phyloP scores from a whole-genome alignment of 2,329 filamentous ascomycete species.

The Ceratocystis ficicola region DNA sequence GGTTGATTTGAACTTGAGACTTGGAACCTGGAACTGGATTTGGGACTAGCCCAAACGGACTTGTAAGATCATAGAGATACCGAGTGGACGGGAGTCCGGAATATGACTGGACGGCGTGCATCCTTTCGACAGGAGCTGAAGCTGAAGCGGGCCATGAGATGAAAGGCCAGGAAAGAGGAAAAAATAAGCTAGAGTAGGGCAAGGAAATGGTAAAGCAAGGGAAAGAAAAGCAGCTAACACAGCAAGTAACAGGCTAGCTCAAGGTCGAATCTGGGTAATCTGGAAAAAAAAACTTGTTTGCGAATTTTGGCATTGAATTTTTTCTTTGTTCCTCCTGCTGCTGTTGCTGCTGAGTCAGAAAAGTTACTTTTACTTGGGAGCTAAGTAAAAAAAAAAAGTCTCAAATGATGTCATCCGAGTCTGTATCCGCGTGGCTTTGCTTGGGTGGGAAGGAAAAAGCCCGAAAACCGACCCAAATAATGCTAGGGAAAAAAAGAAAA shows the following conservation, averaged over 20 bases:
- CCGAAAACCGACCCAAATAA: neutral
- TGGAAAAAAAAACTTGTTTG: neutral
- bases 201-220: neutral
- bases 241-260: neutral
- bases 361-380: neutral
- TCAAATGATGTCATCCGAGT: neutral
- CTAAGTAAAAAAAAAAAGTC: neutral
- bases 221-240: neutral
- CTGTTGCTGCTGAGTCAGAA: neutral
- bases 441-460: neutral
- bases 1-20: neutral
- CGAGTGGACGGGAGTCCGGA: constrained; percentile 3
- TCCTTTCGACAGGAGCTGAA: constrained; percentile 1
- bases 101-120: constrained; percentile 5
- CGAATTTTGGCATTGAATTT: neutral
- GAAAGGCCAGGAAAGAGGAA: neutral
- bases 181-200: neutral
- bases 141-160: neutral
- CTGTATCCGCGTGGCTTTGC: neutral
- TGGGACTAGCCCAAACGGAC: constrained; percentile 2
- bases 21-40: neutral
- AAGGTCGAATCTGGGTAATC: too few relatives aligned
- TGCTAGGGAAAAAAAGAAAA: neutral
- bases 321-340: neutral
- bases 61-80: constrained; percentile 6